Evolutionary conservation across 441 rosid species (phyloP).

Genomic region (Aquilaria agallochum): DNA sequence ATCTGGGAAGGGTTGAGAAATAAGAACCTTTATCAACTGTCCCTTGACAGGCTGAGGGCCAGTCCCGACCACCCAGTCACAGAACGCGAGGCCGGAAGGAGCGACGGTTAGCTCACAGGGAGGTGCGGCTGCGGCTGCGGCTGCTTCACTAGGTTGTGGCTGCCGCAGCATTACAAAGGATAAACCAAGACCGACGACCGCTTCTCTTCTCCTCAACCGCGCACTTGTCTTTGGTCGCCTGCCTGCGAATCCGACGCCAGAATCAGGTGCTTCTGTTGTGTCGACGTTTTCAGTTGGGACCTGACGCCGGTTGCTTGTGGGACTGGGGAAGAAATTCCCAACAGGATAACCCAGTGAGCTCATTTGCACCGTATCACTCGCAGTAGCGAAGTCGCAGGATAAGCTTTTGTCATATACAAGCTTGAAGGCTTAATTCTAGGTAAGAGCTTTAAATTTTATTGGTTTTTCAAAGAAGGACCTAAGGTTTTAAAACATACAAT

Average conservation of each 20-base stretch:
- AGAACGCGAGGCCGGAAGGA: conserved; percentile 91
- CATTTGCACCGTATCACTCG: conserved; percentile 37
- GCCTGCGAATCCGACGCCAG: conserved; percentile 15
- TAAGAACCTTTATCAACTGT: conserved; percentile 70
- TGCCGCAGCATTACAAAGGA: conserved; percentile 23
- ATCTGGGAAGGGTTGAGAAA: too few relatives aligned
- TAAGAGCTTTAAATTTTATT: too few relatives aligned
- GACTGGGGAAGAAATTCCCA: conserved; percentile 30
- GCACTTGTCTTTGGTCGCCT: conserved; percentile 13
- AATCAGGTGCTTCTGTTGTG: conserved; percentile 13
- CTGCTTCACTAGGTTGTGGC: conserved; percentile 1
- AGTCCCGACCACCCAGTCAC: conserved; percentile 67
- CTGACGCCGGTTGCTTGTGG: conserved; percentile 17
- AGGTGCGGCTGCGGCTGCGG: conserved; percentile 32
- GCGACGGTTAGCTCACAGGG: conserved; percentile 62
- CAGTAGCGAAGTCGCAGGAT: background rate
- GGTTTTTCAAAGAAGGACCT: too few relatives aligned
- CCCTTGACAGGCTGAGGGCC: conserved; percentile 83
- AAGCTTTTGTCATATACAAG: background rate
- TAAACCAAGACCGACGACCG: conserved; percentile 32
- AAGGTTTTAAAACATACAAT: too few relatives aligned
- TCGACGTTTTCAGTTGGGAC: conserved; percentile 10
- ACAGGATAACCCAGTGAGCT: conserved; percentile 47
- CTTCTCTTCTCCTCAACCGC: conserved; percentile 56
- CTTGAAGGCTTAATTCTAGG: too few relatives aligned